A percentile compares a stretch with the other conserved stretches of the same genome.
Conservation (phyloP, 1,284 basidiomycete genomes). For the Laetiporus sulphureus region DNA sequence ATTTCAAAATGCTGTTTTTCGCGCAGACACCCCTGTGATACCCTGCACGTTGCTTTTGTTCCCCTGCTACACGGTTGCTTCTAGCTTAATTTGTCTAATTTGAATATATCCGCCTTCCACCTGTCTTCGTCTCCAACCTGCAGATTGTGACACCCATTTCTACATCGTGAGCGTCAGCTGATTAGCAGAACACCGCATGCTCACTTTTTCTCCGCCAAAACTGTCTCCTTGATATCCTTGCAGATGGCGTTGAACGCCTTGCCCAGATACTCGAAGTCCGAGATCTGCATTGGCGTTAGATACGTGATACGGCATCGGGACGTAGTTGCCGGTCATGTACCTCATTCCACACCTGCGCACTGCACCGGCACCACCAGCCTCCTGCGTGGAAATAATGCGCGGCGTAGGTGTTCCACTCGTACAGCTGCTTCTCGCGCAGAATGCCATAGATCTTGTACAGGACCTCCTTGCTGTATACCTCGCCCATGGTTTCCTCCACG, state of each 20-base stretch:
- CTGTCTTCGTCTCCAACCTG: too few relatives aligned
- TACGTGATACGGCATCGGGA: too few relatives aligned
- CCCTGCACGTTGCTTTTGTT: too few relatives aligned
- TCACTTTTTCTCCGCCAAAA: neutral
- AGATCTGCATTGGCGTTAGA: too few relatives aligned
- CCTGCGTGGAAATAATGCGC: constrained; percentile 49
- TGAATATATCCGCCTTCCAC: too few relatives aligned
- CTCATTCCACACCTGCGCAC: constrained; percentile 71
- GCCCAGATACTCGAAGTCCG: constrained; percentile 37
- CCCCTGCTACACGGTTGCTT: too few relatives aligned
- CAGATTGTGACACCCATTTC: too few relatives aligned
- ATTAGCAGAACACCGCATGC: too few relatives aligned
- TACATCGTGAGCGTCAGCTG: too few relatives aligned
- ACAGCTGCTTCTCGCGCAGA: constrained; percentile 34
- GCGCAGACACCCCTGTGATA: neutral
- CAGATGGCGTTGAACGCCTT: constrained; percentile 17
- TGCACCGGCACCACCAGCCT: constrained; percentile 67
- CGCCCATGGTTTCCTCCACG: constrained; percentile 12
- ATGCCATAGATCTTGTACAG: constrained; percentile 24
- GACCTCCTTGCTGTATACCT: constrained; percentile 14
- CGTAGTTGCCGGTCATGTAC: constrained; percentile 5
- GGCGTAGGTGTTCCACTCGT: constrained; percentile 37
- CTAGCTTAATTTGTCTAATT: too few relatives aligned
- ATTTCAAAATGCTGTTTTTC: neutral
- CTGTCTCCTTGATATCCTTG: constrained; percentile 14